Conservation (phyloP, 495 filamentous ascomycete genomes). For the Penicillium paxilli region DNA sequence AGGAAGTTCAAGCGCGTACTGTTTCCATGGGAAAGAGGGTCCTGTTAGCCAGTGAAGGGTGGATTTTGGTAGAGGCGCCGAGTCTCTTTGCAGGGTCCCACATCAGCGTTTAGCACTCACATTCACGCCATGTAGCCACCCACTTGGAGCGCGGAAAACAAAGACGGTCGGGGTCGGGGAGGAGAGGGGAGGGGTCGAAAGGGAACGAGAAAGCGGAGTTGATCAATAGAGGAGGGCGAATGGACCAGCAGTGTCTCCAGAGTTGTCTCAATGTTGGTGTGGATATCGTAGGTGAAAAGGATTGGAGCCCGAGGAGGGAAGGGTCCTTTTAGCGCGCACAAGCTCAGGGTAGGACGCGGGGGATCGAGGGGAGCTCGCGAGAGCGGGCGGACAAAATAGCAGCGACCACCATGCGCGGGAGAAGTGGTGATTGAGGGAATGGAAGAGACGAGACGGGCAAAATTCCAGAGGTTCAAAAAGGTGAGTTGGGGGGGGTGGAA, state of each 20-base stretch:
- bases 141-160: neutral
- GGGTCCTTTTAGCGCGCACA: conserved; percentile 12
- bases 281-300: neutral
- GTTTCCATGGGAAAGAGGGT: neutral
- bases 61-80: neutral
- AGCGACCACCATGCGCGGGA: neutral
- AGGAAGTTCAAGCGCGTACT: conserved; percentile 14
- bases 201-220: neutral
- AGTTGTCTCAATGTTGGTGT: neutral
- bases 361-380: conserved; percentile 18
- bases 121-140: conserved; percentile 25
- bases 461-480: neutral
- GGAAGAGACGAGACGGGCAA: neutral
- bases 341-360: conserved; percentile 19
- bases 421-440: neutral
- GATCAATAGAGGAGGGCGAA: neutral
- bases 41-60: conserved; percentile 4
- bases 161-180: neutral
- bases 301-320: neutral
- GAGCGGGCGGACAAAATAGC: conserved; percentile 1
- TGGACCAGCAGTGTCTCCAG: neutral
- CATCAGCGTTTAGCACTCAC: conserved; percentile 16
- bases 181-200: too few relatives aligned
- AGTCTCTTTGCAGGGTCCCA: neutral
- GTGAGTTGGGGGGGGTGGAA: neutral